These are phyloP conservation scores for Paraconiothyrium brasiliense DNA, from an alignment of 2,329 filamentous ascomycete genomes.

Conservation along the genomic window DNA sequence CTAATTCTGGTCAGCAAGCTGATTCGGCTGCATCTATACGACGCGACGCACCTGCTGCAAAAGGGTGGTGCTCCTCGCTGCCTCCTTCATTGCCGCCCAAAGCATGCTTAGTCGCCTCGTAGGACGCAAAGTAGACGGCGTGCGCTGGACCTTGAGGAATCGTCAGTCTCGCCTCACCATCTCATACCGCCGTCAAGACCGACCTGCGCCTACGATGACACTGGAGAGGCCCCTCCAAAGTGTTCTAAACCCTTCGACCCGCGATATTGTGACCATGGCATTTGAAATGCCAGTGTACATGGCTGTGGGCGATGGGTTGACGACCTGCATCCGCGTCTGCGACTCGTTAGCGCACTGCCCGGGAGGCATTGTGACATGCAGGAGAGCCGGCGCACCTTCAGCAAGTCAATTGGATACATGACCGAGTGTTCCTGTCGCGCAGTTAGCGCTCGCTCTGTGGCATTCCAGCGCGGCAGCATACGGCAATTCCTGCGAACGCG, in stretches of 20 bases:
- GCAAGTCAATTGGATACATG: conserved; percentile 98
- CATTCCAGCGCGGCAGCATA: conserved; percentile 58
- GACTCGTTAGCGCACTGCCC: conserved; percentile 31
- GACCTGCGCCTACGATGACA: conserved; percentile 93
- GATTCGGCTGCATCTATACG: neutral
- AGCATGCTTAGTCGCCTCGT: conserved; percentile 94
- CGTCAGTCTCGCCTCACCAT: conserved; percentile 34
- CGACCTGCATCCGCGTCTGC: conserved; percentile 97
- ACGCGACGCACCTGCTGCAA: conserved; percentile 78
- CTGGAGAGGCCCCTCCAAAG: conserved; percentile 97
- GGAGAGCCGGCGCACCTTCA: conserved; percentile 75
- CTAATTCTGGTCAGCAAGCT: conserved; percentile 61
- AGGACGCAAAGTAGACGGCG: conserved; percentile 97
- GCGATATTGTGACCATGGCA: conserved; percentile 90
- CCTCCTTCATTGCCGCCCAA: conserved; percentile 91
- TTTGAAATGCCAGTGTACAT: conserved; percentile 92
- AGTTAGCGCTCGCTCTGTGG: conserved; percentile 33
- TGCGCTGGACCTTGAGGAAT: conserved; percentile 85
- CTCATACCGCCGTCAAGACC: conserved; percentile 25
- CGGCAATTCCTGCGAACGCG: conserved; percentile 95
- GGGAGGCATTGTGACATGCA: neutral
- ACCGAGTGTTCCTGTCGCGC: conserved; percentile 86
- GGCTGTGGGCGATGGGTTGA: conserved; percentile 81
- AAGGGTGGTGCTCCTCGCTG: conserved; percentile 87
- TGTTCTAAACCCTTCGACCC: conserved; percentile 86